Evolutionary conservation across 106 monocot genomes (phyloP).

Genomic region (Triglochin maritima): DNA sequence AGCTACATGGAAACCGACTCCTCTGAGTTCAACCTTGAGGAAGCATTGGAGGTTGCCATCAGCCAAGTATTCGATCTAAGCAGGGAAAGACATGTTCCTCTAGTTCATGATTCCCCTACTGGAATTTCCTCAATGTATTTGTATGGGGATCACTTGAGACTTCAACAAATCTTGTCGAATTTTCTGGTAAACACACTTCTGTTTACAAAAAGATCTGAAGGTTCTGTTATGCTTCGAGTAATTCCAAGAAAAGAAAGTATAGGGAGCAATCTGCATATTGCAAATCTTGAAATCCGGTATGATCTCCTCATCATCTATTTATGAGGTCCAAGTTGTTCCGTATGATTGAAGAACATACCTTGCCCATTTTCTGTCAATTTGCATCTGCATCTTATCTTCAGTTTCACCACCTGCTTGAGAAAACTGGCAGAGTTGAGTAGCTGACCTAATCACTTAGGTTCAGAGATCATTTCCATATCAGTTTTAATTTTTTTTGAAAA

Average conservation of each 20-base stretch:
- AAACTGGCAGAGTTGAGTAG: no score
- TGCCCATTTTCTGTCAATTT: background rate
- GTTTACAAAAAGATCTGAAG: slow-evolving; percentile 43
- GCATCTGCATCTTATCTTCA: background rate
- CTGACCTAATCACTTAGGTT: no score
- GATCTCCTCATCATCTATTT: background rate
- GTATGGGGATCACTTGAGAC: slow-evolving; percentile 72
- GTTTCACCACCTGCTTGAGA: background rate
- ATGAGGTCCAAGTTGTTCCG: background rate
- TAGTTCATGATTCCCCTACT: slow-evolving; percentile 51
- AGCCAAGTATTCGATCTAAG: slow-evolving; percentile 57
- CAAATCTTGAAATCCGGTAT: slow-evolving; percentile 75
- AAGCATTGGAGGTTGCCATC: slow-evolving; percentile 50
- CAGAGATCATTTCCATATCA: no score
- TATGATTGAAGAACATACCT: background rate
- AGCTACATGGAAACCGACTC: slow-evolving; percentile 68
- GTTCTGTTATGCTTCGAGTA: slow-evolving; percentile 44
- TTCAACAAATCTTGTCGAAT: slow-evolving; percentile 74
- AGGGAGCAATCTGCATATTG: slow-evolving; percentile 53
- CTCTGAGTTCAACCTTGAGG: slow-evolving; percentile 63
- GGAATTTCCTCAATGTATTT: slow-evolving; percentile 57
- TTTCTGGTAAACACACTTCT: slow-evolving; percentile 52
- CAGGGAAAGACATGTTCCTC: slow-evolving; percentile 36
- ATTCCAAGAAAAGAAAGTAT: slow-evolving; percentile 47
- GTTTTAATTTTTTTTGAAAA: no score